Conservation (phyloP, 495 filamentous ascomycete species). For the Neurospora sp. region DNA sequence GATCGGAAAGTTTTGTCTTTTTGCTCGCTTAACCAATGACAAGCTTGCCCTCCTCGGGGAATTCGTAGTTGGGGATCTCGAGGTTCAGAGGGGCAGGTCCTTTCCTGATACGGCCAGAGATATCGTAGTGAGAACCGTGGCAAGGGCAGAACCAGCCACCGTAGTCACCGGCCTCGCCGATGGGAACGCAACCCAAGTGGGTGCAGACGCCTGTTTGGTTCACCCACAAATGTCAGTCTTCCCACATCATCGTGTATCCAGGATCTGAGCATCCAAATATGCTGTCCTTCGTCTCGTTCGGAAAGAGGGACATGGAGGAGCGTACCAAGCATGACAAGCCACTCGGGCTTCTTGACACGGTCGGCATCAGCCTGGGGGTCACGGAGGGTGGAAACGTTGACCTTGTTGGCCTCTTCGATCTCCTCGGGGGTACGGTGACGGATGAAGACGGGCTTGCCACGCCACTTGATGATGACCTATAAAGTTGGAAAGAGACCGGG, state of each 20-base stretch:
- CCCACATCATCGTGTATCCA: not conserved
- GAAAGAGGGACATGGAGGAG: slow-evolving; percentile 4
- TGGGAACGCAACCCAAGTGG: slow-evolving; percentile 96
- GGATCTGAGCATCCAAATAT: not conserved
- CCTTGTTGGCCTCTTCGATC: slow-evolving; percentile 74
- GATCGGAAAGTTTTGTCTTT: not conserved
- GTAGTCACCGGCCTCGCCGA: slow-evolving; percentile 95
- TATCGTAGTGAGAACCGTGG: slow-evolving; percentile 99
- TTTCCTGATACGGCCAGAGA: slow-evolving; percentile 91
- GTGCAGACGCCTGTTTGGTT: slow-evolving; percentile 76
- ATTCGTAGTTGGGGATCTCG: slow-evolving; percentile 84
- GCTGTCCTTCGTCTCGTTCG: not conserved
- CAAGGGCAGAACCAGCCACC: slow-evolving; percentile 99
- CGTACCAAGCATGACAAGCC: slow-evolving; percentile 96
- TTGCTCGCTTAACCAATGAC: slow-evolving; percentile 61
- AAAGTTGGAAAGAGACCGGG: not conserved
- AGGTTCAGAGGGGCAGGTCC: slow-evolving; percentile 95
- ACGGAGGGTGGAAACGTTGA: slow-evolving; percentile 67
- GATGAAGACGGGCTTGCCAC: slow-evolving; percentile 99
- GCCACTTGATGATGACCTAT: slow-evolving; percentile 99
- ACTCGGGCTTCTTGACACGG: slow-evolving; percentile 95
- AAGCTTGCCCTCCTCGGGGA: slow-evolving; percentile 68
- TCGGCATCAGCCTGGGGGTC: slow-evolving; percentile 87
- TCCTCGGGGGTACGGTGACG: slow-evolving; percentile 88
- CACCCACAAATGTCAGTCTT: slow-evolving; percentile 8